phyloP scores from a whole-genome alignment of 2,329 filamentous ascomycete species.

The Phialocephala subalpina region DNA sequence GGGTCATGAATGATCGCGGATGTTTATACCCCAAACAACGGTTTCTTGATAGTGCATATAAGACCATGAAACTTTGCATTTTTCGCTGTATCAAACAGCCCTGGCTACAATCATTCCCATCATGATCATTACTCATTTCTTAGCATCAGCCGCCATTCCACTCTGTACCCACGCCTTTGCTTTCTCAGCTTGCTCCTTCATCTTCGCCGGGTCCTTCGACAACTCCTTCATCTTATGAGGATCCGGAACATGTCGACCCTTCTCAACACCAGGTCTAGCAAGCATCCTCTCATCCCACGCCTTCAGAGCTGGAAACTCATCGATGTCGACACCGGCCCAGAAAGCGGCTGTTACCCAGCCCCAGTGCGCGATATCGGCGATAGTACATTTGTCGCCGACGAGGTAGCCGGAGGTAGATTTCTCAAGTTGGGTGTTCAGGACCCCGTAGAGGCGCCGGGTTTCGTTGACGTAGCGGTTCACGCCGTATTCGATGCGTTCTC shows the following conservation, averaged over 20 bases:
- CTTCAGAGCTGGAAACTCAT: slow-evolving; percentile 78
- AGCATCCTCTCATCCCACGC: slow-evolving; percentile 79
- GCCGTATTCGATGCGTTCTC: slow-evolving; percentile 83
- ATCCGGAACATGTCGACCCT: slow-evolving; percentile 76
- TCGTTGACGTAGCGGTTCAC: slow-evolving; percentile 85
- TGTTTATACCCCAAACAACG: not conserved
- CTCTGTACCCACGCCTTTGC: slow-evolving; percentile 71
- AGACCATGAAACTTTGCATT: not conserved
- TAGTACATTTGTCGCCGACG: slow-evolving; percentile 73
- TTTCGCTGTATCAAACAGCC: not conserved
- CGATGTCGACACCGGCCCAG: slow-evolving; percentile 69
- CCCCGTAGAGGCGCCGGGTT: slow-evolving; percentile 81
- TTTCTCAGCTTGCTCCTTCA: slow-evolving; percentile 63
- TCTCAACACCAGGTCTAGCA: slow-evolving; percentile 75
- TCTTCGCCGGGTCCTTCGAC: slow-evolving; percentile 54
- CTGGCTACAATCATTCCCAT: not conserved
- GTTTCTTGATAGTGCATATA: not conserved
- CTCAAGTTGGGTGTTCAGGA: slow-evolving; percentile 76
- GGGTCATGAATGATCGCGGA: not conserved
- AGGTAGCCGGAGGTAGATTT: slow-evolving; percentile 64
- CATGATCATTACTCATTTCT: slow-evolving; percentile 27
- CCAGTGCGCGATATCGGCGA: slow-evolving; percentile 83
- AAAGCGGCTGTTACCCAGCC: slow-evolving; percentile 51
- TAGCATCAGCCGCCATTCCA: slow-evolving; percentile 61
- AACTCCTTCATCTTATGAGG: slow-evolving; percentile 66